These are phyloP conservation scores for Rubus parviflorus DNA, from an alignment of 306 rosid species.

Conservation along the genomic window DNA sequence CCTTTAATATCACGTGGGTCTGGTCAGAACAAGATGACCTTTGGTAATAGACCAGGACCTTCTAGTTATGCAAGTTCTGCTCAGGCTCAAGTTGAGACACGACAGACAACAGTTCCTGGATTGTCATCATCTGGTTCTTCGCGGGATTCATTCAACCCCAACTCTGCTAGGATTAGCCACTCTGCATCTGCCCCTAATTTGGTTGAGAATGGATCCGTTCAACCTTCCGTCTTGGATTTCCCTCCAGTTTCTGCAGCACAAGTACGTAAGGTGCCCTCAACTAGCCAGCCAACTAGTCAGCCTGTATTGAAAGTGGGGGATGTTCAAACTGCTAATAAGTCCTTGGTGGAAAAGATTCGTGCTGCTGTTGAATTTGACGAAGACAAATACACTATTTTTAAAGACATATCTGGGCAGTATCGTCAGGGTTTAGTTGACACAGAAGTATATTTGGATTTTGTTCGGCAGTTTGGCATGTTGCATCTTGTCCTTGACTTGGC, in stretches of 20 bases:
- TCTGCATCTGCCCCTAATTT: slow-evolving; percentile 84
- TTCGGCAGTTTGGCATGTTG: slow-evolving; percentile 76
- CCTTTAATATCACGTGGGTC: slow-evolving; percentile 20
- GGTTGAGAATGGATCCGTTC: slow-evolving; percentile 43
- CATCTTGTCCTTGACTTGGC: slow-evolving; percentile 87
- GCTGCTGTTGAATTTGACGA: slow-evolving; percentile 76
- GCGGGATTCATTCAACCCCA: slow-evolving; percentile 44
- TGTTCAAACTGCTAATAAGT: slow-evolving; percentile 85
- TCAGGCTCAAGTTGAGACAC: slow-evolving; percentile 32
- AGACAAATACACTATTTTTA: slow-evolving; percentile 64
- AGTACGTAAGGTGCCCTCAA: slow-evolving; percentile 46
- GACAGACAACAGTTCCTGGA: slow-evolving; percentile 40
- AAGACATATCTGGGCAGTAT: slow-evolving; percentile 78
- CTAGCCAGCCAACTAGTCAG: slow-evolving; percentile 53
- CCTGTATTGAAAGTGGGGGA: slow-evolving; percentile 41
- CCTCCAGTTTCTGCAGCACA: slow-evolving; percentile 82
- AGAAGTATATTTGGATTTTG: slow-evolving; percentile 61
- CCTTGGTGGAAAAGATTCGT: slow-evolving; percentile 85
- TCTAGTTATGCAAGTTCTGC: slow-evolving; percentile 27
- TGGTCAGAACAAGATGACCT: slow-evolving; percentile 26
- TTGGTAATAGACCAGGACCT: slow-evolving; percentile 29
- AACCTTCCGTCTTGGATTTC: slow-evolving; percentile 61
- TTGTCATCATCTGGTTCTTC: slow-evolving; percentile 48
- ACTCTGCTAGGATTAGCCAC: slow-evolving; percentile 55
- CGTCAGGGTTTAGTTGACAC: slow-evolving; percentile 81